A percentile compares a stretch with the other conserved stretches of the same genome.
These are phyloP conservation scores for Ogataea pilisensis DNA, from an alignment of 805 yeast species.

Conservation along the genomic window DNA sequence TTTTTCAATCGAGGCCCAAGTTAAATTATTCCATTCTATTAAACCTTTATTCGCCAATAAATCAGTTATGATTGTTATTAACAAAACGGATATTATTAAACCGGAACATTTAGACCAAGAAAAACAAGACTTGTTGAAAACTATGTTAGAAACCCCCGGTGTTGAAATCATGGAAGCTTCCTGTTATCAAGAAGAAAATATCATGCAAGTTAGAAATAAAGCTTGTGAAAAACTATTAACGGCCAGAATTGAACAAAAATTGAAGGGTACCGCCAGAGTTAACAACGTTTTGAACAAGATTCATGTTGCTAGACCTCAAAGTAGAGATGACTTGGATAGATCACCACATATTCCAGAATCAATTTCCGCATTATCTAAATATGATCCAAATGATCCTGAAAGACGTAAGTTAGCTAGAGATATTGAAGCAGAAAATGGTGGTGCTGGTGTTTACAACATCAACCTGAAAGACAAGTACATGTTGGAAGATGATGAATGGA, in stretches of 20 bases:
- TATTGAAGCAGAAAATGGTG: slow-evolving; percentile 92
- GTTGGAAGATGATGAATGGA: slow-evolving; percentile 96
- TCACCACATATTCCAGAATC: slow-evolving; percentile 80
- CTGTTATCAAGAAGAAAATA: slow-evolving; percentile 89
- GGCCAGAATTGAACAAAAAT: slow-evolving; percentile 93
- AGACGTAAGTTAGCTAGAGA: slow-evolving; percentile 82
- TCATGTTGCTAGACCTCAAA: slow-evolving; percentile 87
- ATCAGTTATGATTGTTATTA: slow-evolving; percentile 91
- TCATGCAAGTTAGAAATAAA: slow-evolving; percentile 92
- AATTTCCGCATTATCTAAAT: slow-evolving; percentile 55
- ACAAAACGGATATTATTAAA: slow-evolving; percentile 87
- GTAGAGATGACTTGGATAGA: slow-evolving; percentile 83
- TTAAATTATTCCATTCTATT: slow-evolving; percentile 91
- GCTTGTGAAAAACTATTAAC: slow-evolving; percentile 97
- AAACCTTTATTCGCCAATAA: slow-evolving; percentile 97
- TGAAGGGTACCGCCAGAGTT: slow-evolving; percentile 88
- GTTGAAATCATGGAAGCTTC: slow-evolving; percentile 92
- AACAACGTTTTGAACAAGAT: slow-evolving; percentile 88
- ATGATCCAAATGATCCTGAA: slow-evolving; percentile 75
- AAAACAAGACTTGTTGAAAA: slow-evolving; percentile 64
- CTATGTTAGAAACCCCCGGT: slow-evolving; percentile 64
- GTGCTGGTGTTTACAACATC: slow-evolving; percentile 96
- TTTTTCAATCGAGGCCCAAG: slow-evolving; percentile 94
- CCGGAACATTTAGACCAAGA: slow-evolving; percentile 79
- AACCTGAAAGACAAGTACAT: slow-evolving; percentile 89